A percentile compares a stretch with the other conserved stretches of the same genome.
Conservation (phyloP, 306 rosid species). For the Cicer chorassanicum region DNA sequence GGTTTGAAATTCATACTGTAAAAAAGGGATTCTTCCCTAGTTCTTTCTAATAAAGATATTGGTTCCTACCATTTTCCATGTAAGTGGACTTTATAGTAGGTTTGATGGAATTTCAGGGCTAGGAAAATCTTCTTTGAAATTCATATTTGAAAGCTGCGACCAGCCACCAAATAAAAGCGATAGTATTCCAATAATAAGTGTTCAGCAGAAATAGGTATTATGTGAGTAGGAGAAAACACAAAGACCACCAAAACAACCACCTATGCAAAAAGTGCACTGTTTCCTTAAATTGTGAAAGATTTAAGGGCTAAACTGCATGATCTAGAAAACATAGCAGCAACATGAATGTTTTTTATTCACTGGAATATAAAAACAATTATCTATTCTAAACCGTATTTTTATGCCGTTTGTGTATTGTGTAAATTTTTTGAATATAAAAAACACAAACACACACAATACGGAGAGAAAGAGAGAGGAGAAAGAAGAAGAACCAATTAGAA, state of each 20-base stretch:
- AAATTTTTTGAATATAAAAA: neutral
- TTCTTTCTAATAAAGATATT: neutral
- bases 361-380: constrained; percentile 14
- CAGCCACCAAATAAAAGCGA: constrained; percentile 5
- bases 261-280: neutral
- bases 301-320: constrained; percentile 22
- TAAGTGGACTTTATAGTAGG: neutral
- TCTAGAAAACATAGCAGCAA: neutral
- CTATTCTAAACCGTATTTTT: constrained; percentile 15
- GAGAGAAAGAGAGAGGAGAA: neutral
- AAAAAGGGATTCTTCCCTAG: neutral
- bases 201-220: neutral
- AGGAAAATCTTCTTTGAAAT: constrained; percentile 22
- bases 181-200: constrained; percentile 20
- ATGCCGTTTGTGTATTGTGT: constrained; percentile 21
- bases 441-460: neutral
- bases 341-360: neutral
- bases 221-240: constrained; percentile 17
- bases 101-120: constrained; percentile 3
- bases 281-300: neutral
- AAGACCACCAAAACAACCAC: neutral
- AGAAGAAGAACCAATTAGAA: constrained; percentile 20
- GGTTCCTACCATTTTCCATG: neutral
- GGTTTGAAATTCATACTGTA: neutral
- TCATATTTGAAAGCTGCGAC: neutral